Evolutionary conservation across 2,329 filamentous ascomycete species (phyloP).

Genomic region (Penicillium sp.): DNA sequence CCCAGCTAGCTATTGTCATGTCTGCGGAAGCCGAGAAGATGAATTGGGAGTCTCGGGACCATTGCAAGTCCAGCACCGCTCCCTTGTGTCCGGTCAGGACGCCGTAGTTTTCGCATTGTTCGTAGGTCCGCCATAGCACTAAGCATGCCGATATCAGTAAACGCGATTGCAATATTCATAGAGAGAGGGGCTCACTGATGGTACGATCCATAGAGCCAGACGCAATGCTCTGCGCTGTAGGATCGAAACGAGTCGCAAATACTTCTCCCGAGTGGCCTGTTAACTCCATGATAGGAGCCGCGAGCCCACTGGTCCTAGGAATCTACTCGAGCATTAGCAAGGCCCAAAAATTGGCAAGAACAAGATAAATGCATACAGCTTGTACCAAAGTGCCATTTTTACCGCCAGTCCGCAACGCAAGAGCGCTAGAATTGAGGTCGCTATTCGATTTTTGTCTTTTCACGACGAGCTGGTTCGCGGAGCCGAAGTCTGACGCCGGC

Average conservation of each 20-base stretch:
- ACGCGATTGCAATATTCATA: background rate
- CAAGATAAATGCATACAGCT: slow-evolving; percentile 50
- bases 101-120: slow-evolving; percentile 92
- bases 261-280: slow-evolving; percentile 71
- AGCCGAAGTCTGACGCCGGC: slow-evolving; percentile 77
- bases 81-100: slow-evolving; percentile 83
- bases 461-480: slow-evolving; percentile 70
- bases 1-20: slow-evolving; percentile 90
- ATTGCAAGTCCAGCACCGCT: slow-evolving; percentile 87
- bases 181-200: slow-evolving; percentile 61
- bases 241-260: slow-evolving; percentile 86
- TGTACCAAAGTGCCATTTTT: slow-evolving; percentile 63
- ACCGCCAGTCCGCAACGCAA: slow-evolving; percentile 50
- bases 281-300: slow-evolving; percentile 92
- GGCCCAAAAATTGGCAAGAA: background rate
- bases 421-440: slow-evolving; percentile 55
- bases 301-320: slow-evolving; percentile 73
- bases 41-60: slow-evolving; percentile 90
- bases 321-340: slow-evolving; percentile 49
- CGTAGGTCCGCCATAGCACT: slow-evolving; percentile 94
- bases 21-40: slow-evolving; percentile 92
- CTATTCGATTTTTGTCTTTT: slow-evolving; percentile 79
- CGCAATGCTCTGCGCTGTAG: slow-evolving; percentile 80
- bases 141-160: background rate
- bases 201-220: slow-evolving; percentile 93